Evolutionary conservation across 208 protist species (phyloP).

Genomic region (Novymonas esmeraldas): DNA sequence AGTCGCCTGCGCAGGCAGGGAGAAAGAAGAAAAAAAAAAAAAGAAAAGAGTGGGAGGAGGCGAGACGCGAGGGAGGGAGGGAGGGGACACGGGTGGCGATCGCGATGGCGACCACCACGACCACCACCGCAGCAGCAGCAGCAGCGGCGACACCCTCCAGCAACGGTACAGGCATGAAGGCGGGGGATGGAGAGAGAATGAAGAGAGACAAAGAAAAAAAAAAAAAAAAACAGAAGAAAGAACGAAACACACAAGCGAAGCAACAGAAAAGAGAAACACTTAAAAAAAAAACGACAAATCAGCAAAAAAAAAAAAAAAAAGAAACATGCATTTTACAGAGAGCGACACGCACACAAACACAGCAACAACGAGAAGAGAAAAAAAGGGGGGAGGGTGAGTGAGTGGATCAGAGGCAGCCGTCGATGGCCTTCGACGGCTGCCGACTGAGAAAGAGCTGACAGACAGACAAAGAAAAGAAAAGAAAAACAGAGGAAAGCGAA

Average conservation of each 20-base stretch:
- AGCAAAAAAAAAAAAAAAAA: not conserved
- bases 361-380: conserved; percentile 1
- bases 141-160: no score
- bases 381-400: not conserved
- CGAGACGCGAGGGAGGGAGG: no score
- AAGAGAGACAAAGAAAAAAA: conserved; percentile 6
- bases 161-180: no score
- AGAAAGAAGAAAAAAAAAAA: no score
- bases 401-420: no score
- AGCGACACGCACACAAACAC: not conserved
- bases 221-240: conserved; percentile 1
- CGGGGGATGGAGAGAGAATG: conserved; percentile 1
- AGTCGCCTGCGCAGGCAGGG: not conserved
- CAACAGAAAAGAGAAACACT: not conserved
- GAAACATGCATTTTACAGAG: not conserved
- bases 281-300: not conserved
- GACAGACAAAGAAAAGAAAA: not conserved
- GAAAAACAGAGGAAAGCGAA: not conserved
- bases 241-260: not conserved
- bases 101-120: no score
- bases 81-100: no score
- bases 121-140: no score
- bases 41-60: no score
- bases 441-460: not conserved
- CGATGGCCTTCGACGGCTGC: no score